phyloP scores from a whole-genome alignment of 108 stramenopile genomes.

The Discostella stelligeroides region DNA sequence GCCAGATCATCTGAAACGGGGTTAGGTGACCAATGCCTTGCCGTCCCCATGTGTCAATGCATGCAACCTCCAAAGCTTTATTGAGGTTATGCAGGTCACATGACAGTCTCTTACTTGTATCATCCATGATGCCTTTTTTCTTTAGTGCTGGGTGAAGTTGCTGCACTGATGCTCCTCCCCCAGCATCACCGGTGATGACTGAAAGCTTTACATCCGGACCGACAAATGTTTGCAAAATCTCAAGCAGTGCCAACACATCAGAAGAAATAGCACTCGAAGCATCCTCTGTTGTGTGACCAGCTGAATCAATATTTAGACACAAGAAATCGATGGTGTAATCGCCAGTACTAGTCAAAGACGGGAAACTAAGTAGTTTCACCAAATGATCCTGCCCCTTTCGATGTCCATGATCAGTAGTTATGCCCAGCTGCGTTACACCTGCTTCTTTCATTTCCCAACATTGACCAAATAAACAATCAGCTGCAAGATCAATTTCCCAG shows the following conservation, averaged over 20 bases:
- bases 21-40: slow-evolving; percentile 5
- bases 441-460: not conserved
- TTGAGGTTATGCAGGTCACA: slow-evolving; percentile 1
- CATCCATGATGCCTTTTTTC: not conserved
- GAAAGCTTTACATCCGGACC: not conserved
- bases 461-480: not conserved
- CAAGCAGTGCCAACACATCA: not conserved
- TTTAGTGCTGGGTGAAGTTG: not conserved
- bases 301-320: slow-evolving; percentile 14
- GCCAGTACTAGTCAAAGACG: not conserved
- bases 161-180: slow-evolving; percentile 17
- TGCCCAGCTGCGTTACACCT: not conserved
- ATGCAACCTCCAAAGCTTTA: not conserved
- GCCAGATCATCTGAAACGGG: not conserved
- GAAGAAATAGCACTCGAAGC: slow-evolving; percentile 8
- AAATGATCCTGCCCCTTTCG: slow-evolving; percentile 19
- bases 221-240: not conserved
- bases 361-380: slow-evolving; percentile 18
- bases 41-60: not conserved
- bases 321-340: not conserved
- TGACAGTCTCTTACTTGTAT: not conserved
- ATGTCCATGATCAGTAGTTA: slow-evolving; percentile 24
- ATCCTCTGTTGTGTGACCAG: slow-evolving; percentile 13
- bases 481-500: not conserved
- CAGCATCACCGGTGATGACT: slow-evolving; percentile 11